Percentiles rank a stretch among this genome's conserved stretches.
These are phyloP conservation scores for Colletotrichum sp. DNA, from an alignment of 2,329 filamentous ascomycete genomes.

Conservation along the genomic window DNA sequence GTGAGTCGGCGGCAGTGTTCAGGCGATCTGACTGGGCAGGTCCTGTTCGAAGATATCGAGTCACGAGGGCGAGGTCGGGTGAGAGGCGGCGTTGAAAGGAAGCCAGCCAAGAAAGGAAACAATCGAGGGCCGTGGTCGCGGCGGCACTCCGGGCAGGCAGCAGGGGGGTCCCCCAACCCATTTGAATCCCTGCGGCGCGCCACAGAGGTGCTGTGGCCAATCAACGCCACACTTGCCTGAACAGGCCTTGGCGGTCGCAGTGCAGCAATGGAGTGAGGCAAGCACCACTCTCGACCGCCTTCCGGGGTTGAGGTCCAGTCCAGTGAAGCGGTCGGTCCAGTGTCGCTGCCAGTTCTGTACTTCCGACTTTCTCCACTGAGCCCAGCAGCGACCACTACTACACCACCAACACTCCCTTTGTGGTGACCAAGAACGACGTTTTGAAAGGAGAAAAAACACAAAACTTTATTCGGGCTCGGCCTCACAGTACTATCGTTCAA, in stretches of 20 bases:
- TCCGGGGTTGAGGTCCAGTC: neutral
- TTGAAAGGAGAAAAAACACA: neutral
- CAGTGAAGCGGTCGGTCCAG: neutral
- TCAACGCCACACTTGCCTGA: constrained; percentile 2
- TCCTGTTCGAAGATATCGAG: constrained; percentile 6
- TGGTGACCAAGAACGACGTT: neutral
- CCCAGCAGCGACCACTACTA: neutral
- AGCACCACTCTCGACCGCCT: neutral
- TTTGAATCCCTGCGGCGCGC: neutral
- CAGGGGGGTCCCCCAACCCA: constrained; percentile 1
- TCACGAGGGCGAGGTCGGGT: constrained; percentile 19
- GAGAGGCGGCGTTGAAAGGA: constrained; percentile 1
- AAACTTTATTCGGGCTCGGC: neutral
- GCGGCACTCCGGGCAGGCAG: constrained; percentile 12
- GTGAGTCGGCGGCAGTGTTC: neutral
- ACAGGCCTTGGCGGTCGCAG: neutral
- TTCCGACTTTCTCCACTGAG: neutral
- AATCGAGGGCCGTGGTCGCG: constrained; percentile 4
- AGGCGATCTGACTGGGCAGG: neutral
- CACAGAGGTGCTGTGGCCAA: neutral
- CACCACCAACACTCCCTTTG: neutral
- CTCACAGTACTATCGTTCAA: neutral
- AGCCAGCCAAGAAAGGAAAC: constrained; percentile 11
- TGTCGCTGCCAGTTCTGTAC: neutral
- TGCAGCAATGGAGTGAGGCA: neutral